Conservation (phyloP, 352 stramenopile species). For the Phytopythium ostracodes region DNA sequence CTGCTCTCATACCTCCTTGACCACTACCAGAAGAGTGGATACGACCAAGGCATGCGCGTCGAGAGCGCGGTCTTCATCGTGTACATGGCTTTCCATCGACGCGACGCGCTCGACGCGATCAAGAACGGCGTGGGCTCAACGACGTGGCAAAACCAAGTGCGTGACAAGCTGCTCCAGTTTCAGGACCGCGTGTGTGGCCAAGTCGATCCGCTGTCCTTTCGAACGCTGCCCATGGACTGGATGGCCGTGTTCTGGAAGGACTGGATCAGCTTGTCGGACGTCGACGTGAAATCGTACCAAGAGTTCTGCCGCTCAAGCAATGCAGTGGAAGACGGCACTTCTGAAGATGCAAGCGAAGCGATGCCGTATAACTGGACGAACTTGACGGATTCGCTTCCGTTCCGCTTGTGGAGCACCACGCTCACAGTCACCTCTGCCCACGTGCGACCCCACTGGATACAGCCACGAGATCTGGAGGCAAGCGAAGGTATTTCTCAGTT, state of each 20-base stretch:
- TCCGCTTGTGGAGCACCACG: background rate
- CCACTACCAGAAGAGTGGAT: constrained; percentile 11
- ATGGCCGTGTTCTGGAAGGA: constrained; percentile 45
- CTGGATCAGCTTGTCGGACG: constrained; percentile 39
- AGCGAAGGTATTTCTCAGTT: background rate
- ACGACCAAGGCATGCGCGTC: background rate
- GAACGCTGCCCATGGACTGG: constrained; percentile 42
- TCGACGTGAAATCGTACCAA: constrained; percentile 42
- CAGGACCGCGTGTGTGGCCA: constrained; percentile 32
- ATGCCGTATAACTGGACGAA: background rate
- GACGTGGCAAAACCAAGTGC: background rate
- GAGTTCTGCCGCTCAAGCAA: constrained; percentile 15
- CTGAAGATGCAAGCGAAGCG: background rate
- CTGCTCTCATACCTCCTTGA: constrained; percentile 24
- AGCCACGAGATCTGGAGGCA: background rate
- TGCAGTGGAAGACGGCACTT: constrained; percentile 7
- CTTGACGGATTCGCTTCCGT: background rate
- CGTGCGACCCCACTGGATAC: background rate
- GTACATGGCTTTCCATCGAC: constrained; percentile 35
- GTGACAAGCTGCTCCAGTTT: constrained; percentile 16
- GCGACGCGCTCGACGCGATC: constrained; percentile 13
- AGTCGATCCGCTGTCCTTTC: constrained; percentile 13
- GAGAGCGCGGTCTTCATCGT: constrained; percentile 30
- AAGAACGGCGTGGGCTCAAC: background rate
- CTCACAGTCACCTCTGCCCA: background rate